Conservation (phyloP, 352 stramenopile genomes). For the Peronosclerospora sorghi region DNA sequence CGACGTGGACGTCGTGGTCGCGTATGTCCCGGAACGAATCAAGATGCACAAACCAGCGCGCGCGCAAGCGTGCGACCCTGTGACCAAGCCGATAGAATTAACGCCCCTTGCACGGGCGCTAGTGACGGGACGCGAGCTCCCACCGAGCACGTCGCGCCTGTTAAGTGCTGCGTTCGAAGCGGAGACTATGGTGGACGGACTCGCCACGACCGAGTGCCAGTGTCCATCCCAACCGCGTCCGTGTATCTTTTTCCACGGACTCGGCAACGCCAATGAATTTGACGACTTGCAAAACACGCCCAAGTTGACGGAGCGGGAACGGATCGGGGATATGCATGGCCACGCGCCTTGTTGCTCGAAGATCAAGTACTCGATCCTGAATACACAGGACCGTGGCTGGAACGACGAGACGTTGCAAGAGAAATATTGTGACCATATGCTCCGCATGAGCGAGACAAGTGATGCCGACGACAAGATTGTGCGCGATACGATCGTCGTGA, state of each 20-base stretch:
- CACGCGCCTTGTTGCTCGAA: conserved; percentile 18
- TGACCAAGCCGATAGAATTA: conserved; percentile 1
- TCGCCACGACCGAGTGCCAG: conserved; percentile 2
- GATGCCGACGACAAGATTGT: conserved; percentile 4
- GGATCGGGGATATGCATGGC: conserved; percentile 11
- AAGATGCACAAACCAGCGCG: not conserved
- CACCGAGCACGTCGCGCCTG: conserved; percentile 7
- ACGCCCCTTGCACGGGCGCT: conserved; percentile 13
- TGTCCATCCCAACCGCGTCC: conserved; percentile 13
- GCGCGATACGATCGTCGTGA: conserved; percentile 27
- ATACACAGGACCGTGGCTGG: conserved; percentile 35
- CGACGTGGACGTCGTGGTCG: conserved; percentile 21
- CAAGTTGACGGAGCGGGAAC: not conserved
- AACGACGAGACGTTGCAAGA: conserved; percentile 27
- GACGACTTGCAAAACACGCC: conserved; percentile 10
- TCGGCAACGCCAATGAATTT: conserved; percentile 9
- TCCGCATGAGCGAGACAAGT: conserved; percentile 16
- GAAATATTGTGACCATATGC: conserved; percentile 20
- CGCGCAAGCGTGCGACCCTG: conserved; percentile 4
- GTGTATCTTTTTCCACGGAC: conserved; percentile 19
- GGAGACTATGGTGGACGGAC: too few relatives aligned
- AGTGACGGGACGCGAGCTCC: conserved; percentile 3
- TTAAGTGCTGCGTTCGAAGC: conserved; percentile 7
- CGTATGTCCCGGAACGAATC: conserved; percentile 7
- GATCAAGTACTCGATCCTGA: conserved; percentile 33